Percentiles rank a stretch among this genome's conserved stretches.
Evolutionary conservation across 106 monocot genomes (phyloP).

Genomic region (Platanthera guangdongensis): DNA sequence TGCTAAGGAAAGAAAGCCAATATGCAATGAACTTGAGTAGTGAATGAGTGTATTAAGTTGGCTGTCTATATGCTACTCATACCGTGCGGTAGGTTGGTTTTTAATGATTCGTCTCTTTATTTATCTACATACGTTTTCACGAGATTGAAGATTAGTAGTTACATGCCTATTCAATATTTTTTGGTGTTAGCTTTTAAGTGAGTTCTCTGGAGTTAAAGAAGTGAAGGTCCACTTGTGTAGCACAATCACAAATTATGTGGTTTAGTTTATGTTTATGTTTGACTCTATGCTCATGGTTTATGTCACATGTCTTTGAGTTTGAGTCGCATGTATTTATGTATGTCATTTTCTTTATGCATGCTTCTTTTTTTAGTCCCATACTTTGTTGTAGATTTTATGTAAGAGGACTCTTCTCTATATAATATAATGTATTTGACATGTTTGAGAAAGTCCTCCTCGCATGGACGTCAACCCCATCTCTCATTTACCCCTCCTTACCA

Average conservation of each 20-base stretch:
- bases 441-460: too few species aligned
- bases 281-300: too few species aligned
- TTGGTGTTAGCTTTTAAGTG: neutral
- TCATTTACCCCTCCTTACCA: too few species aligned
- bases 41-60: neutral
- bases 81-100: neutral
- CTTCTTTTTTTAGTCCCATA: too few species aligned
- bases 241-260: neutral
- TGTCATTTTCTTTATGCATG: too few species aligned
- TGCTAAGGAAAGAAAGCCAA: neutral
- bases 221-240: neutral
- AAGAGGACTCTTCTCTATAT: too few species aligned
- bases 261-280: too few species aligned
- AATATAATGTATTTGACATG: too few species aligned
- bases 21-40: neutral
- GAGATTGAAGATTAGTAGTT: neutral
- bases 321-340: too few species aligned
- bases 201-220: neutral
- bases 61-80: neutral
- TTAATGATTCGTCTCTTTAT: neutral
- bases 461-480: too few species aligned
- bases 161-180: neutral
- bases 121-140: neutral
- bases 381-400: too few species aligned
- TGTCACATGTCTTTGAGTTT: too few species aligned